Base-by-base conservation (phyloP, 371 early-diverging fungal genomes). In the Mucor saturninus region DNA sequence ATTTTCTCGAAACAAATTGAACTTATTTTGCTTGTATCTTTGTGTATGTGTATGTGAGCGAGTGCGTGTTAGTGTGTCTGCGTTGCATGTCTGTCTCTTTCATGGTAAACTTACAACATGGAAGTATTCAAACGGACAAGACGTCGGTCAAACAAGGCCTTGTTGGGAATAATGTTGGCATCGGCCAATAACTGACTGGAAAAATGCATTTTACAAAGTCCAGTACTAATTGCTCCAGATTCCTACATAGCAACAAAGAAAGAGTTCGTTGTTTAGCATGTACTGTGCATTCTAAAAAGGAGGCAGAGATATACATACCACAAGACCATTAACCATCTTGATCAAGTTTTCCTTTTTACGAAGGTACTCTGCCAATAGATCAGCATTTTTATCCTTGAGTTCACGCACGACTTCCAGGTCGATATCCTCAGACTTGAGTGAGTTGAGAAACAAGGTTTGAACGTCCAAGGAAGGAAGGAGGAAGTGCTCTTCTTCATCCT, bases 21-120 rank as follows among this genome's bases (percentile, higher is more conserved):
- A 96, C 73, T 95, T 95, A 68, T 89, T 86, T 65, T 96, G 97
- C 69, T 92, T 93, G 71, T 94, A 95, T 39, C 86, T 86, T 21
- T 21, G 21, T 21, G 21, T 21, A 21, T 21, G 21, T 21, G 21
- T 21, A 21, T 21, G 21, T 21, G 21, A 21, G 21, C 21, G 21
- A 21, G 21, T 21, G 21, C 21, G 21, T 21, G 21, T 21, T 21
- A 21, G 21, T 21, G 21, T 21, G 21, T 21, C 21, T 21, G 21
- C 21, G 21, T 21, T 21, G 21, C 21, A 21, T 21, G 21, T 21
- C 21, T 21, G 21, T 21, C 21, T 21, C 21, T 21, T 21, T 21
- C 21, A 21, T 0, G 21, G 21, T 21, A 21, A 21, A 74, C 85
- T 76, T 81, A 86, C 78, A 86, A 67, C 61, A 85, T 77, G 10